Percentiles rank a stretch among this genome's conserved stretches.
phyloP scores from a whole-genome alignment of 2,329 filamentous ascomycete genomes.

The Trichophyton verrucosum region DNA sequence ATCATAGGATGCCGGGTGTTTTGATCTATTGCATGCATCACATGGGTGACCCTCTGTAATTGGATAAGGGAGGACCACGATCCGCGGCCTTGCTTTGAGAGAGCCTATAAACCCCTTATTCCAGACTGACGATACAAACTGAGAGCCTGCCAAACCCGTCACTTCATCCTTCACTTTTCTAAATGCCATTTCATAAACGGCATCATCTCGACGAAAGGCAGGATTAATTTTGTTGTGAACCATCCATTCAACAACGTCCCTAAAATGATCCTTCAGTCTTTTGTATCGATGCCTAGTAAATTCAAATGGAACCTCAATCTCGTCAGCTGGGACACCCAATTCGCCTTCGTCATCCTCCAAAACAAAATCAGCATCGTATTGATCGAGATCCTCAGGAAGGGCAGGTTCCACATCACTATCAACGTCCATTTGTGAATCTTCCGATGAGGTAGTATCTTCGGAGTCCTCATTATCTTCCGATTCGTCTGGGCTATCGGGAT shows the following conservation, averaged over 20 bases:
- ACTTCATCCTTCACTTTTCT: conserved; percentile 60
- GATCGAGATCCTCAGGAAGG: conserved; percentile 36
- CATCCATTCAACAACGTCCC: conserved; percentile 65
- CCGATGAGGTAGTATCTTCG: conserved; percentile 4
- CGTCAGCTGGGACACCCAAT: conserved; percentile 43
- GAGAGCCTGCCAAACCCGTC: conserved; percentile 53
- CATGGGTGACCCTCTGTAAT: conserved; percentile 41
- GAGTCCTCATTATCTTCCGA: not conserved
- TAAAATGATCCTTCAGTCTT: conserved; percentile 60
- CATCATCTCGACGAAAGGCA: conserved; percentile 49
- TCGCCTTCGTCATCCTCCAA: conserved; percentile 45
- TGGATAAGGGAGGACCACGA: conserved; percentile 40
- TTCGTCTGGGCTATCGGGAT: not conserved
- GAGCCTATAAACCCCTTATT: conserved; percentile 52
- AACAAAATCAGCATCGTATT: conserved; percentile 53
- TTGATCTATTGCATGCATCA: conserved; percentile 57
- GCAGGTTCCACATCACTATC: conserved; percentile 24
- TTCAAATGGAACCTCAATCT: conserved; percentile 50
- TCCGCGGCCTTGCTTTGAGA: conserved; percentile 52
- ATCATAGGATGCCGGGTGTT: conserved; percentile 54
- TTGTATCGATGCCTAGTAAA: conserved; percentile 56
- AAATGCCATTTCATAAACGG: conserved; percentile 57
- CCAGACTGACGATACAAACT: conserved; percentile 62
- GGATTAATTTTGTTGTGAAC: conserved; percentile 68
- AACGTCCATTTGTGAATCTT: conserved; percentile 13